Evolutionary conservation across 768 basidiomycete species (phyloP), one percentile per base, ranked within the genome.

Genomic region (Pisolithus orientalis): DNA sequence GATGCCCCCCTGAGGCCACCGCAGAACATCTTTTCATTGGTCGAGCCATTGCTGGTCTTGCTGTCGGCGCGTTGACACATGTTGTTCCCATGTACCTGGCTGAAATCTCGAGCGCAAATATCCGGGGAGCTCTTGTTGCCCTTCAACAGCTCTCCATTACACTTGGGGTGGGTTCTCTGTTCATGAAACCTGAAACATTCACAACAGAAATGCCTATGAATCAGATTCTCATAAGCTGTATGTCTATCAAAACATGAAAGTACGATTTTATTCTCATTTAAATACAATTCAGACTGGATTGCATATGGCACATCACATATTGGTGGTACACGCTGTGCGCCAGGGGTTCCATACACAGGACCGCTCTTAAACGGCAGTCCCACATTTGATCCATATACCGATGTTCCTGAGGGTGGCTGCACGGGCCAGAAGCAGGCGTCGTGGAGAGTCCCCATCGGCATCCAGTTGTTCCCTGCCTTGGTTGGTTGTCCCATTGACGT

Each of bases 381-480:
- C 3, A 69, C 60, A 1, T 67, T 69, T 31, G 32, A 67, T 51
- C 57, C 66, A 6, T 59, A 63, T 17, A 53, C 51, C 6, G 67
- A 67, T 13, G 65, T 67, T 25, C 67, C 67, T n/a, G 40, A 49
- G 39, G 64, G 66, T 8, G 66, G 66, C 11, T 68, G 66, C 47
- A 68, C 64, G 21, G 64, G 58, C 27, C 68, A 68, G 38, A 57
- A 51, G 2, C 52, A 67, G 39, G 65, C 67, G 32, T 69, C 66
- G 21, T 67, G 66, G 70, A 67, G 71, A 44, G n/a, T 66, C 28
- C 70, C 71, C 4, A 58, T 71, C 27, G 68, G 69, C 7, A 61
- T 70, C 13, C 73, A 75, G 42, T 65, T 72, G 29, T 49, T 75
- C 24, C 73, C 73, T 2, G 70, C 73, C 4, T 34, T 74, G 29